phyloP scores from a whole-genome alignment of 257 asterid genomes.

The Galeopsis tetrahit region DNA sequence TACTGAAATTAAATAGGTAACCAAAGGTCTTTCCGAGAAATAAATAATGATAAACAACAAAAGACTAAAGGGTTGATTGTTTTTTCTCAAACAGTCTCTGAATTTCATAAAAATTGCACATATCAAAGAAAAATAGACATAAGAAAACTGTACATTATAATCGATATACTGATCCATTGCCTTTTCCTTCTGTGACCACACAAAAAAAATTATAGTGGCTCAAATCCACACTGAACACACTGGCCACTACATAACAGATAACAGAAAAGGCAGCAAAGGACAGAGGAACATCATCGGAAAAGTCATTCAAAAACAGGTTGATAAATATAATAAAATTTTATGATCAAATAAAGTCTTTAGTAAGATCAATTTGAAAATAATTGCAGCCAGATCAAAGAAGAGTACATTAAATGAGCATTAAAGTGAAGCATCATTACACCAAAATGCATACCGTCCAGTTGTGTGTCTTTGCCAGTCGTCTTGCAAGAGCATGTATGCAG shows the following conservation, averaged over 20 bases:
- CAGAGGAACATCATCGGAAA: conserved; percentile 7
- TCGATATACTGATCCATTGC: neutral
- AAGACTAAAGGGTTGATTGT: too few species aligned
- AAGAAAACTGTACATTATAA: neutral
- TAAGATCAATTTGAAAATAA: neutral
- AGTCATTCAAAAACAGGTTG: conserved; percentile 5
- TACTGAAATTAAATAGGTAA: neutral
- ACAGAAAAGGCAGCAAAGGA: neutral
- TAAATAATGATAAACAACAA: neutral
- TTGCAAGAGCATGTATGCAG: conserved; percentile 87
- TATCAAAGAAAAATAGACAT: neutral
- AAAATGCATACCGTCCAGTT: conserved; percentile 89
- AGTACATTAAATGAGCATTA: conserved; percentile 10
- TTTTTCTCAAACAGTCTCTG: neutral
- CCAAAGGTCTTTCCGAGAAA: neutral
- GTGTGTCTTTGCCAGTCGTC: conserved; percentile 91
- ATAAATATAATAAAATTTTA: neutral
- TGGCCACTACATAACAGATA: neutral
- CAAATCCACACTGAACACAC: neutral
- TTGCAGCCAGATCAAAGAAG: conserved; percentile 1
- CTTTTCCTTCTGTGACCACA: neutral
- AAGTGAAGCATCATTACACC: neutral
- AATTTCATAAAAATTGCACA: neutral
- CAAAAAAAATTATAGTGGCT: neutral
- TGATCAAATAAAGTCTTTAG: neutral